phyloP scores from a whole-genome alignment of 441 rosid genomes.

The Hypseocharis bilobata region DNA sequence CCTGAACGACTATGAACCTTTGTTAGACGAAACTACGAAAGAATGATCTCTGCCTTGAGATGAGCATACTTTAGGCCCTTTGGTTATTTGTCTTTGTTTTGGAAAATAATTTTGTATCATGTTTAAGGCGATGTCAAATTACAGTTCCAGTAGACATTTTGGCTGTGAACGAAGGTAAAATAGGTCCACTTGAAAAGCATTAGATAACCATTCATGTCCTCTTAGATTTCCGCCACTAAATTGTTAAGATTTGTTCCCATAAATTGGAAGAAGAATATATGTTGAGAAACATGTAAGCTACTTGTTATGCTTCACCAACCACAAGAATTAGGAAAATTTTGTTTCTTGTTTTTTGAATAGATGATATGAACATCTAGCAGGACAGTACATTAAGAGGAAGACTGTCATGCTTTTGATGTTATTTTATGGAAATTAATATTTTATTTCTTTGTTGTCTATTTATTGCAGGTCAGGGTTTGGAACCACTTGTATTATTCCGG shows the following conservation, averaged over 20 bases:
- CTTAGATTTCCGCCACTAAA: not conserved
- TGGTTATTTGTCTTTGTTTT: not conserved
- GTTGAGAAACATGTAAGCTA: not conserved
- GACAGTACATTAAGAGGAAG: conserved; percentile 4
- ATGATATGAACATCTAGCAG: not conserved
- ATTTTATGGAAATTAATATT: not conserved
- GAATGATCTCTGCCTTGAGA: not conserved
- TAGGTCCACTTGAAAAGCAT: not conserved
- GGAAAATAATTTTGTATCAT: not conserved
- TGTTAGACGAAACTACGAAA: not conserved
- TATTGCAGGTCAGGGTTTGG: conserved; percentile 57
- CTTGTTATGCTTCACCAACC: not conserved
- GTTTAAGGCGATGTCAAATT: too few species aligned
- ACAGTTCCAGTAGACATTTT: too few species aligned
- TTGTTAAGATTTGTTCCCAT: not conserved
- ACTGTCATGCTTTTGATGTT: not conserved
- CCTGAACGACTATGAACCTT: not conserved
- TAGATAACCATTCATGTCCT: not conserved
- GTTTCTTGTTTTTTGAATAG: not conserved
- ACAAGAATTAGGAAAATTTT: not conserved
- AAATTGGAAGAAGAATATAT: not conserved
- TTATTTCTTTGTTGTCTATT: conserved; percentile 3
- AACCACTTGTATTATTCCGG: conserved; percentile 40
- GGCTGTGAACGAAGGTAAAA: not conserved
- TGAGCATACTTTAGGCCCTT: too few species aligned